A percentile compares a stretch with the other conserved stretches of the same genome.
Evolutionary conservation across 2,329 filamentous ascomycete genomes (phyloP).

Genomic region (Cladosporium austrohemisphaericum): DNA sequence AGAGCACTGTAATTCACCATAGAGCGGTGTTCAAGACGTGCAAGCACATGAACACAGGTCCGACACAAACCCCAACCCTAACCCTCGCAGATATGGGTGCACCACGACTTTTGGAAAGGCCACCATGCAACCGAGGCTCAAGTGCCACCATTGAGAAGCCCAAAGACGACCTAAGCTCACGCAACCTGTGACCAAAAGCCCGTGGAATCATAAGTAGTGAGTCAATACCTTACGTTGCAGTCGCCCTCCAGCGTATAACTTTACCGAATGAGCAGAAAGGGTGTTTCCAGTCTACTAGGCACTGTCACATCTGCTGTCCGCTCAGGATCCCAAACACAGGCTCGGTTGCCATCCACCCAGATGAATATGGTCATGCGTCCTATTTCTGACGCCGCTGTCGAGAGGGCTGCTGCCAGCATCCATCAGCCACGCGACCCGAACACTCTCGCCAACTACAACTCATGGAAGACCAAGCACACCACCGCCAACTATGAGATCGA

Average conservation of each 20-base stretch:
- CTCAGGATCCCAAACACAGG: background rate
- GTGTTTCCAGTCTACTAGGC: slow-evolving; percentile 1
- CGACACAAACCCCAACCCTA: background rate
- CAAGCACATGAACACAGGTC: no score
- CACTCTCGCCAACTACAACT: slow-evolving; percentile 86
- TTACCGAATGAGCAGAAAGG: slow-evolving; percentile 10
- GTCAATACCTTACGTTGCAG: no score
- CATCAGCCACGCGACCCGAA: slow-evolving; percentile 63
- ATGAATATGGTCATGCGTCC: slow-evolving; percentile 8
- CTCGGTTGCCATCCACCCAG: background rate
- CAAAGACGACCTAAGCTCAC: background rate
- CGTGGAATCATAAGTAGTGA: no score
- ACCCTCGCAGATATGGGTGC: no score
- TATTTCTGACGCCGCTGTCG: slow-evolving; percentile 5
- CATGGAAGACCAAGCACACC: slow-evolving; percentile 81
- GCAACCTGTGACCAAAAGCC: no score
- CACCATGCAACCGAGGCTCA: background rate
- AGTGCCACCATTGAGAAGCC: no score
- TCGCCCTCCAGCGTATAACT: no score
- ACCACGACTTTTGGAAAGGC: no score
- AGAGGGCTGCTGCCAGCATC: slow-evolving; percentile 29
- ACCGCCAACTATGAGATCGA: slow-evolving; percentile 77
- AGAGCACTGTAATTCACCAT: no score
- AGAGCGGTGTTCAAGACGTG: no score
- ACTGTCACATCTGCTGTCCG: background rate